Percentiles rank a stretch among this genome's conserved stretches.
phyloP scores from a whole-genome alignment of 2,329 filamentous ascomycete genomes.

The Periconia digitata region DNA sequence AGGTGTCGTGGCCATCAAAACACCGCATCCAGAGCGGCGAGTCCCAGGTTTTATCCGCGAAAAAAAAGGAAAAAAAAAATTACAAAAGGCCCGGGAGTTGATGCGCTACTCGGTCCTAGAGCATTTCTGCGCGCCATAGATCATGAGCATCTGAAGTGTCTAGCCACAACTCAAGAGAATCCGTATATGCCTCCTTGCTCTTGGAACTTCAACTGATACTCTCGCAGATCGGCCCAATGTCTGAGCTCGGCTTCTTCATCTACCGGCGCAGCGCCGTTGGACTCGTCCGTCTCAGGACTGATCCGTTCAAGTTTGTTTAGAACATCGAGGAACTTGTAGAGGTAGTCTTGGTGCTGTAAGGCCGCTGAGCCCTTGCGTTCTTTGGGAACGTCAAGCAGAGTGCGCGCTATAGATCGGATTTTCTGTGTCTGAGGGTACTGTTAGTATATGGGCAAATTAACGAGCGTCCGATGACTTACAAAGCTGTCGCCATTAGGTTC shows the following conservation, averaged over 20 bases:
- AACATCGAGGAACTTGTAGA: slow-evolving; percentile 72
- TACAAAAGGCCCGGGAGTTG: too few species aligned
- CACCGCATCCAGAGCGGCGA: too few species aligned
- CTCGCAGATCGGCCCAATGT: slow-evolving; percentile 76
- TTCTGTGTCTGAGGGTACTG: slow-evolving; percentile 65
- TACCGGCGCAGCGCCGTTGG: slow-evolving; percentile 34
- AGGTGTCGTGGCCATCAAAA: too few species aligned
- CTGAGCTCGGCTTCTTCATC: slow-evolving; percentile 76
- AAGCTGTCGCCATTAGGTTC: slow-evolving; percentile 70
- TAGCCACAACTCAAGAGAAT: slow-evolving; percentile 22
- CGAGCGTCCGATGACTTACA: slow-evolving; percentile 48
- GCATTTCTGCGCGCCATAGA: too few species aligned
- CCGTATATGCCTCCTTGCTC: slow-evolving; percentile 61
- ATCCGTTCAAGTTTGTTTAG: slow-evolving; percentile 72
- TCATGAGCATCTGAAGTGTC: neutral
- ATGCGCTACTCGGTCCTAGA: too few species aligned
- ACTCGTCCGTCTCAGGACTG: slow-evolving; percentile 44
- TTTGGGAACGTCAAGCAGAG: slow-evolving; percentile 67
- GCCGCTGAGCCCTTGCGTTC: slow-evolving; percentile 55
- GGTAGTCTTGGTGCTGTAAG: slow-evolving; percentile 67
- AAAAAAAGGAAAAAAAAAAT: too few species aligned
- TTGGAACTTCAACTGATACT: slow-evolving; percentile 74
- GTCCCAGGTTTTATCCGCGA: too few species aligned
- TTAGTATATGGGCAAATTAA: slow-evolving; percentile 1
- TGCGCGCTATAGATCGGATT: slow-evolving; percentile 81